Evolutionary conservation across 305 asterid species (phyloP).

Genomic region (Plantago coronopus): DNA sequence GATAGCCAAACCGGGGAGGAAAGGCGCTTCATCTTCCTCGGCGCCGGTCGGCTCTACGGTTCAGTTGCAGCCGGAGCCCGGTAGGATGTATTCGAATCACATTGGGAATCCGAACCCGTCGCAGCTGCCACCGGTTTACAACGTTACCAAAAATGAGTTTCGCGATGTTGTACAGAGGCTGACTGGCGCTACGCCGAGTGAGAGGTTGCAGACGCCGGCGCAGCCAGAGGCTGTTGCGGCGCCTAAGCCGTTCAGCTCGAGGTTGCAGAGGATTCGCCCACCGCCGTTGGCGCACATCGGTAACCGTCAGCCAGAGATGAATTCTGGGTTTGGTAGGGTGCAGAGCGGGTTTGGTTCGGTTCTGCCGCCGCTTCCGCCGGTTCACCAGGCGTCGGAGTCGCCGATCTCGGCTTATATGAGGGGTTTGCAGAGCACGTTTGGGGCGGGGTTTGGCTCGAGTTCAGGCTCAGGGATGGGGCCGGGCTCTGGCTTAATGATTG

Average conservation of each 20-base stretch:
- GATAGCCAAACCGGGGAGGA: conserved; percentile 42
- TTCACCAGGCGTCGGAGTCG: conserved; percentile 82
- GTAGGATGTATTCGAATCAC: neutral
- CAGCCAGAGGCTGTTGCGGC: conserved; percentile 45
- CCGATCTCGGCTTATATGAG: conserved; percentile 94
- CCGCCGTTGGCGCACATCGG: conserved; percentile 72
- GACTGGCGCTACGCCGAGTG: conserved; percentile 85
- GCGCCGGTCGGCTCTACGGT: neutral
- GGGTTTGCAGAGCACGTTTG: conserved; percentile 44
- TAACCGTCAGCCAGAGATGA: neutral
- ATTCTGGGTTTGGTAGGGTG: neutral
- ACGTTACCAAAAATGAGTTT: conserved; percentile 80
- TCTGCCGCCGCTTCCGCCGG: conserved; percentile 24
- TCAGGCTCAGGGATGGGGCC: neutral
- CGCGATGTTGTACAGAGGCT: conserved; percentile 93
- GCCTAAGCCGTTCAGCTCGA: conserved; percentile 62
- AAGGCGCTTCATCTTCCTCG: conserved; percentile 22
- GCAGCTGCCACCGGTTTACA: conserved; percentile 90
- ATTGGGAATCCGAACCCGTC: conserved; percentile 33
- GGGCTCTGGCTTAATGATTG: too few relatives aligned
- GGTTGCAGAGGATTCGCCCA: conserved; percentile 88
- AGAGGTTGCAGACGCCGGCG: conserved; percentile 45
- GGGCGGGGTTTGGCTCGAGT: neutral
- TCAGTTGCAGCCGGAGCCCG: conserved; percentile 25
- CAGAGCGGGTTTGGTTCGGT: conserved; percentile 21